Base-by-base conservation (phyloP, 75 land plant genomes). In the Sequoiadendron giganteum region DNA sequence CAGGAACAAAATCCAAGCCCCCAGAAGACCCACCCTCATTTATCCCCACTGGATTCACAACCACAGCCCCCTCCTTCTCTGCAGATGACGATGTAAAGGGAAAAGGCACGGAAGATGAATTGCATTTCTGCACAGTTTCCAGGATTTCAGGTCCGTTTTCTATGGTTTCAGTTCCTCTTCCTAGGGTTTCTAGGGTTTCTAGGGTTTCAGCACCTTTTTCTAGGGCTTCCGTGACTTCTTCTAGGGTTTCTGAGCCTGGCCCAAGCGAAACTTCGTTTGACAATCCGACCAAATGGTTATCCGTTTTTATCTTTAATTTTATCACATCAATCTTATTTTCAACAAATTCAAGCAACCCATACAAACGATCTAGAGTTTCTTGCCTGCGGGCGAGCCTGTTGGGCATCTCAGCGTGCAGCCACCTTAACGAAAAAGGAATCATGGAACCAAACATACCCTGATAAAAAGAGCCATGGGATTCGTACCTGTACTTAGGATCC, bases 401-500 rank as follows among this genome's bases (percentile, higher is more conserved):
- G 11, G 99, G 99, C 18, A 98, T 76, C 52, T 89, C 85, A 19
- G 98, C 97, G 86, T 94, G 95, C 65, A 98, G 88, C 93, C 92
- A 94, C 38, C 99, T 90, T 80, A 98, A 88, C 10, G 92, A 90
- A 89, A 98, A 98, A 61, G 99, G 99, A 34, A 98, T 89, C 95
- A 98, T 94, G 81, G 99, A 98, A 4, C 98, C 98, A 80, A 91
- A 87, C 43, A 89, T 92, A 21, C 84, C 86, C n/a, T 92, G 94
- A 88, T 98, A 96, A 21, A 87, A 18, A 5, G 85, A 77, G n/a
- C 97, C 97, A 87, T 95, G 91, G 25, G 92, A 79, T 83, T 96
- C 96, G 89, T 92, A 98, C n/a, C 87, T 90, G 88, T 93, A 95
- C 5, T 87, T 79, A 34, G 90, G 49, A 72, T 84, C 40, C 43